These are phyloP conservation scores for Mycena rosella DNA, from an alignment of 768 basidiomycete species.

Conservation along the genomic window DNA sequence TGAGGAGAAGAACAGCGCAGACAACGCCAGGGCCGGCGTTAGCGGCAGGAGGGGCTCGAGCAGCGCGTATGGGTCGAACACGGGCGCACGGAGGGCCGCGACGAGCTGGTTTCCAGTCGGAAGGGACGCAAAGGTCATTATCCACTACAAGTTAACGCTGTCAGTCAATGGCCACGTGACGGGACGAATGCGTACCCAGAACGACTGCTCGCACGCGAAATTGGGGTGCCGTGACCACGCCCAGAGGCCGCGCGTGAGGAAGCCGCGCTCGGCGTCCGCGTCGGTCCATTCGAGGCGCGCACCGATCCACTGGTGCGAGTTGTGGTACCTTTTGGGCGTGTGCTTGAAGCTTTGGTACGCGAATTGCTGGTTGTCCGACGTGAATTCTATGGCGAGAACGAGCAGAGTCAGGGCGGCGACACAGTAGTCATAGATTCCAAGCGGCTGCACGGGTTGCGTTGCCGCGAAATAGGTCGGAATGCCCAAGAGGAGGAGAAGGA, in stretches of 20 bases:
- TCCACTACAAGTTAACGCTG: constrained; percentile 56
- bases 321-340: constrained; percentile 55
- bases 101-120: constrained; percentile 52
- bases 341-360: constrained; percentile 88
- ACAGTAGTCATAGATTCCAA: constrained; percentile 70
- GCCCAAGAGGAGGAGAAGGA: constrained; percentile 81
- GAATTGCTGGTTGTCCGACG: constrained; percentile 93
- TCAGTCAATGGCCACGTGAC: constrained; percentile 6
- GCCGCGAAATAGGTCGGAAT: constrained; percentile 70
- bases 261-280: constrained; percentile 82
- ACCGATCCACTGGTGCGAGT: constrained; percentile 70
- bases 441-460: constrained; percentile 64
- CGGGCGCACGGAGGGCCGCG: constrained; percentile 27
- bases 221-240: constrained; percentile 93
- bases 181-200: constrained; percentile 71
- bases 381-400: constrained; percentile 79
- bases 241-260: constrained; percentile 89
- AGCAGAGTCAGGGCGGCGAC: constrained; percentile 71
- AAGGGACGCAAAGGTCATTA: constrained; percentile 77
- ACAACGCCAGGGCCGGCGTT: constrained; percentile 71
- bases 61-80: constrained; percentile 20
- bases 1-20: constrained; percentile 80
- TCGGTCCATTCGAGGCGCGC: constrained; percentile 76
- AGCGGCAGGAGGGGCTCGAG: constrained; percentile 42
- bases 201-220: constrained; percentile 89